phyloP scores from a whole-genome alignment of 2,329 filamentous ascomycete species.

The Endothia cerciana region DNA sequence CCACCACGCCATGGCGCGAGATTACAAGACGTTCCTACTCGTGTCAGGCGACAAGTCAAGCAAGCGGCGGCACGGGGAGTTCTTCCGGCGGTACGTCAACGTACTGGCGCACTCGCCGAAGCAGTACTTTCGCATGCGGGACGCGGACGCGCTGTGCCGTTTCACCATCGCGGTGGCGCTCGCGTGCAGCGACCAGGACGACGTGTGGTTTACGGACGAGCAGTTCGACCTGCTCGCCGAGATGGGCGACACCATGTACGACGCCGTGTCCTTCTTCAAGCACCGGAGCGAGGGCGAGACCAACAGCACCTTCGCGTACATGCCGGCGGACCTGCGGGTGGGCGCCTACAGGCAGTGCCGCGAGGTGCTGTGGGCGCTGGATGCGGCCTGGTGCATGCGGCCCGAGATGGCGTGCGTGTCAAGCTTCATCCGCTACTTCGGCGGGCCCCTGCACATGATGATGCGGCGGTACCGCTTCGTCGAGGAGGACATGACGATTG shows the following conservation, averaged over 20 bases:
- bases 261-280: constrained; percentile 40
- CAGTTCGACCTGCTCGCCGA: constrained; percentile 33
- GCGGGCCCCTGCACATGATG: constrained; percentile 41
- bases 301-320: constrained; percentile 40
- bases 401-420: constrained; percentile 16
- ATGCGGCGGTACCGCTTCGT: constrained; percentile 41
- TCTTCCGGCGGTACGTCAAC: constrained; percentile 38
- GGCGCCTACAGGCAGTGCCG: constrained; percentile 33
- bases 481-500: constrained; percentile 38
- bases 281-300: constrained; percentile 40
- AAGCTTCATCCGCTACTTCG: constrained; percentile 38
- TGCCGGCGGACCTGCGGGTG: constrained; percentile 33
- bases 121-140: constrained; percentile 40
- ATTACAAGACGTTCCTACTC: constrained; percentile 33
- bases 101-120: constrained; percentile 34
- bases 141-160: constrained; percentile 39
- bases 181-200: constrained; percentile 38
- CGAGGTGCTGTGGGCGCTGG: constrained; percentile 41
- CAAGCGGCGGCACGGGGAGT: constrained; percentile 23
- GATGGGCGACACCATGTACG: constrained; percentile 37
- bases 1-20: constrained; percentile 30
- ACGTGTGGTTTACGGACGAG: constrained; percentile 33
- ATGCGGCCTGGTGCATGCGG: constrained; percentile 33
- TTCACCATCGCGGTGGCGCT: constrained; percentile 39
- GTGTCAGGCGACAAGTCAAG: constrained; percentile 32